Conservation (phyloP, 106 monocot species). For the Acorus calamus region DNA sequence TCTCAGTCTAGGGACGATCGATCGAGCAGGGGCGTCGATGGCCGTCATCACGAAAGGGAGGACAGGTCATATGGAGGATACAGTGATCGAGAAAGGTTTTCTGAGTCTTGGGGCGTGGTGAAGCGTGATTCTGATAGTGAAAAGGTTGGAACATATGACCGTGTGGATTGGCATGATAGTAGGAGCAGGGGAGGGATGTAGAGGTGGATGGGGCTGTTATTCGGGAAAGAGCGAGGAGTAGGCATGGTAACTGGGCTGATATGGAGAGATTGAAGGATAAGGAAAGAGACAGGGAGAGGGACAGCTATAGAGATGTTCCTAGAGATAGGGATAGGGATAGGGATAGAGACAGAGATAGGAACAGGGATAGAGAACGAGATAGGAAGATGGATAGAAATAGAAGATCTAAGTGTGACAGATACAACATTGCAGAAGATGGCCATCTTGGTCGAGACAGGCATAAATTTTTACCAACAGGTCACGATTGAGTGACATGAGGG, state of each 20-base stretch:
- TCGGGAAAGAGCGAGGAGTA: conserved; percentile 16
- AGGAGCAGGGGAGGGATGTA: conserved; percentile 13
- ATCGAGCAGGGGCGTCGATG: conserved; percentile 3
- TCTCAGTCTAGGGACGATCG: too few species aligned
- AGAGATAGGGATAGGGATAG: not conserved
- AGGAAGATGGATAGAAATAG: conserved; percentile 14
- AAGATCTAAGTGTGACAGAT: too few species aligned
- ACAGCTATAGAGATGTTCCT: conserved; percentile 4
- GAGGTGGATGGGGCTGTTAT: not conserved
- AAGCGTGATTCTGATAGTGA: conserved; percentile 17
- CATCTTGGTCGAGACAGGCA: conserved; percentile 16
- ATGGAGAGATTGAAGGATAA: conserved; percentile 10
- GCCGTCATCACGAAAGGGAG: conserved; percentile 5
- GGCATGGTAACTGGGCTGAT: not conserved
- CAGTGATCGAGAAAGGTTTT: not conserved
- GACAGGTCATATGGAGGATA: conserved; percentile 1
- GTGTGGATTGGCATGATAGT: conserved; percentile 6
- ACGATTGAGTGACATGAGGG: conserved; percentile 21
- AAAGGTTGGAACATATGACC: conserved; percentile 5
- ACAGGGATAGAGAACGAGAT: conserved; percentile 20
- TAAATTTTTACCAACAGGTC: conserved; percentile 30
- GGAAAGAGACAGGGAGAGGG: conserved; percentile 3
- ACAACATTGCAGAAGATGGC: too few species aligned
- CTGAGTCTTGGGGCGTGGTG: conserved; percentile 6
- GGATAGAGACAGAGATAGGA: conserved; percentile 21